phyloP scores from a whole-genome alignment of 495 filamentous ascomycete species.

The Hypoxylon crocopeplum region DNA sequence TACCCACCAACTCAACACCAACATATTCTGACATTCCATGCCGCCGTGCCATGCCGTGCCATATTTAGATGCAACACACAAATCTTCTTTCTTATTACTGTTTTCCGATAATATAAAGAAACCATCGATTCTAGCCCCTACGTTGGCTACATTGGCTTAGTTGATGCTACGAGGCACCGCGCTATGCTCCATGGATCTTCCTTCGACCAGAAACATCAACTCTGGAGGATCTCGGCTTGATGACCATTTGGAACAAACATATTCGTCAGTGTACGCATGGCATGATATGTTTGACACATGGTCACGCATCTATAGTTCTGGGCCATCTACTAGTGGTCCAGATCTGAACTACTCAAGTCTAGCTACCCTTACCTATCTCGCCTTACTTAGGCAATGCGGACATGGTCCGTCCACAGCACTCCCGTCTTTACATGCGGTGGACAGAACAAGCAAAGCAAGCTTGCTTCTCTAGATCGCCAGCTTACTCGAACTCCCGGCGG shows the following conservation, averaged over 20 bases:
- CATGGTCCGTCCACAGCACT: background rate
- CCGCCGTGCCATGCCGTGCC: background rate
- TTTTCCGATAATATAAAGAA: too few species aligned
- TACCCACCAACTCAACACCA: background rate
- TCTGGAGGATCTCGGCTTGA: conserved; percentile 5
- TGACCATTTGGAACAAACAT: conserved; percentile 14
- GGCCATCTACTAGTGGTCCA: conserved; percentile 5
- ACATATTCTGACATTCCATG: background rate
- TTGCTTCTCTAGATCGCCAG: background rate
- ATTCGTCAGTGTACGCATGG: conserved; percentile 16
- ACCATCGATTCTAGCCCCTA: too few species aligned
- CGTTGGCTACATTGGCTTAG: too few species aligned
- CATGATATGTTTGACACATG: conserved; percentile 21
- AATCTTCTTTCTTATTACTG: background rate
- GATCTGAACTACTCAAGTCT: background rate
- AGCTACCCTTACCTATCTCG: background rate
- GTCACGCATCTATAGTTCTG: conserved; percentile 9
- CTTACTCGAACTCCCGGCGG: conserved; percentile 22
- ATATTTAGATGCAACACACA: background rate
- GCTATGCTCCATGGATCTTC: conserved; percentile 18
- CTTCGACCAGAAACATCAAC: conserved; percentile 17
- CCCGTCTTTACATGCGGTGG: background rate
- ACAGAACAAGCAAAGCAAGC: background rate
- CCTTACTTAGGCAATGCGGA: background rate
- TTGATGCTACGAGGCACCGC: background rate